Percentiles rank a stretch among this genome's conserved stretches.
These are phyloP conservation scores for Pittosporum tobira DNA, from an alignment of 129 eudicot genomes.

Conservation along the genomic window DNA sequence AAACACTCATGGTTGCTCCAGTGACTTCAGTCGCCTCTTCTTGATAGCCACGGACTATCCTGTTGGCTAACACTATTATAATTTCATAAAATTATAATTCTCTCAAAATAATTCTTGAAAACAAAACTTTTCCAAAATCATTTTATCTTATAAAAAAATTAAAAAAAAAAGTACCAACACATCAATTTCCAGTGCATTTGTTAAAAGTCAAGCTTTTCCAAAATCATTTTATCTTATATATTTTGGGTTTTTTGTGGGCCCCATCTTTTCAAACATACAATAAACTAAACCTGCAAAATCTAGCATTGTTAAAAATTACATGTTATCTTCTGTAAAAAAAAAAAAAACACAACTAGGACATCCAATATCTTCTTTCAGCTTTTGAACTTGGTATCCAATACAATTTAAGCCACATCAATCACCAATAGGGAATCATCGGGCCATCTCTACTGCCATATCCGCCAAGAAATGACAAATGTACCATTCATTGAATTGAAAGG, in stretches of 20 bases:
- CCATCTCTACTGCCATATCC: conserved; percentile 21
- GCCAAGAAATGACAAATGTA: conserved; percentile 29
- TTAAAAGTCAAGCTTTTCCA: too few species aligned
- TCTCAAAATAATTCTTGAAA: too few species aligned
- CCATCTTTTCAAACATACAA: neutral
- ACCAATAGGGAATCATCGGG: conserved; percentile 13
- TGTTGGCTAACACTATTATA: too few species aligned
- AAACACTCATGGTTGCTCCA: too few species aligned
- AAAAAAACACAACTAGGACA: conserved; percentile 2
- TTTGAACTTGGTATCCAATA: neutral
- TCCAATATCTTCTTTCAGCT: neutral
- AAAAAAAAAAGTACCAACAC: too few species aligned
- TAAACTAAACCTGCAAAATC: neutral
- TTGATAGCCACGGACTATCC: too few species aligned
- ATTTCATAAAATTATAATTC: too few species aligned
- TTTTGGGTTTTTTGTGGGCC: neutral
- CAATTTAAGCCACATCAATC: conserved; percentile 1
- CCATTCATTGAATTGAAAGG: conserved; percentile 1
- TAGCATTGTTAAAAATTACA: neutral
- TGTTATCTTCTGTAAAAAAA: neutral
- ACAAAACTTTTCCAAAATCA: too few species aligned
- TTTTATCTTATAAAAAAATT: too few species aligned
- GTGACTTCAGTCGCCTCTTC: too few species aligned
- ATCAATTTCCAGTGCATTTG: too few species aligned
- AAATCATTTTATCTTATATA: too few species aligned